Conservation (phyloP, 1,284 basidiomycete species). For the Sanguinoderma infundibulare region DNA sequence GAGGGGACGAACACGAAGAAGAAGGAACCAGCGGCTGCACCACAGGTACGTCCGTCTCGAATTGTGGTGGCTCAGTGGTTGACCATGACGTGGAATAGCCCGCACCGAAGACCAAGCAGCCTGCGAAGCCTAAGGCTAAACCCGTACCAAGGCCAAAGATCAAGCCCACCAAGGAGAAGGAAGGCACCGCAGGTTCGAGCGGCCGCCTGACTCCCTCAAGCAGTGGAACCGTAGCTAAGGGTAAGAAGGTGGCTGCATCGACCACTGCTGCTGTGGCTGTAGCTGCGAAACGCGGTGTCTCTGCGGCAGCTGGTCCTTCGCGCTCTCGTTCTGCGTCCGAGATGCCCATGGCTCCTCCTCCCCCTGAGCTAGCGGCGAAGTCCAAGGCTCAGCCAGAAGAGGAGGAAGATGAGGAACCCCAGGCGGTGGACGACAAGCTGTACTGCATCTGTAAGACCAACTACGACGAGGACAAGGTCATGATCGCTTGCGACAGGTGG, state of each 20-base stretch:
- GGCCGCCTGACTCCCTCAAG: slow-evolving; percentile 26
- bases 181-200: slow-evolving; percentile 12
- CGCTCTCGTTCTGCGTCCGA: slow-evolving; percentile 73
- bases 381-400: slow-evolving; percentile 41
- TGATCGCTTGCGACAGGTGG: slow-evolving; percentile 91
- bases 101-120: slow-evolving; percentile 42
- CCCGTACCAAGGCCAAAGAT: slow-evolving; percentile 39
- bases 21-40: slow-evolving; percentile 48
- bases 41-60: slow-evolving; percentile 42
- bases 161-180: slow-evolving; percentile 29
- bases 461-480: slow-evolving; percentile 81
- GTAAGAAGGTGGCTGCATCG: slow-evolving; percentile 35
- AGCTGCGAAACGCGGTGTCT: slow-evolving; percentile 35
- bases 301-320: slow-evolving; percentile 39
- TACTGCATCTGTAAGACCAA: slow-evolving; percentile 84
- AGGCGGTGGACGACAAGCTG: slow-evolving; percentile 72
- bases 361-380: slow-evolving; percentile 41
- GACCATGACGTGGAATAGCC: slow-evolving; percentile 33
- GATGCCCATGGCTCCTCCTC: slow-evolving; percentile 59
- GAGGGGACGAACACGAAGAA: slow-evolving; percentile 39
- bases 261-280: slow-evolving; percentile 14
- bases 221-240: slow-evolving; percentile 24
- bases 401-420: slow-evolving; percentile 57
- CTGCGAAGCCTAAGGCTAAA: slow-evolving; percentile 47
- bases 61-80: slow-evolving; percentile 1